Percentiles rank a stretch among this genome's conserved stretches.
Evolutionary conservation across 2,329 filamentous ascomycete species (phyloP).

Genomic region (Diaporthe amygdali): DNA sequence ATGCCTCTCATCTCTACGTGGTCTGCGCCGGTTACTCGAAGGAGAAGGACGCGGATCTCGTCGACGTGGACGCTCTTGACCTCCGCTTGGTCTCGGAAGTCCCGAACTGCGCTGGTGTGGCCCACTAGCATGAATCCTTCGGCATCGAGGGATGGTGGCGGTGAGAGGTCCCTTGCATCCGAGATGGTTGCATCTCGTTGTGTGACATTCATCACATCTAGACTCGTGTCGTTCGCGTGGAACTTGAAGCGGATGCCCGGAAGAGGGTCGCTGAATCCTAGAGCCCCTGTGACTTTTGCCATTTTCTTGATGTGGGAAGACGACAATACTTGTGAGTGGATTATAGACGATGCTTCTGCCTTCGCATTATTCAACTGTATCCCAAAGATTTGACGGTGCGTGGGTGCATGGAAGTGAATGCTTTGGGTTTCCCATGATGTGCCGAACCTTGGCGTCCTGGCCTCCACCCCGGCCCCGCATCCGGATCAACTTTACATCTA

Average conservation of each 20-base stretch:
- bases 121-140: background rate
- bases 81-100: slow-evolving; percentile 1
- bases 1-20: background rate
- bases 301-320: background rate
- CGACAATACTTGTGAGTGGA: background rate
- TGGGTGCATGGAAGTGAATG: background rate
- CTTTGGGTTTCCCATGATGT: background rate
- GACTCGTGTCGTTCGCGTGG: background rate
- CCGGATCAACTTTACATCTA: background rate
- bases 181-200: background rate
- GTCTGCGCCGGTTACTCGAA: background rate
- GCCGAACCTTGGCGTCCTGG: background rate
- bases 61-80: background rate
- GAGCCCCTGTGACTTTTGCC: background rate
- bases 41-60: background rate
- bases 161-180: background rate
- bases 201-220: slow-evolving; percentile 4
- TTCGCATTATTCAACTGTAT: background rate
- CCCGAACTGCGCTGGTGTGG: background rate
- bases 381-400: background rate
- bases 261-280: background rate
- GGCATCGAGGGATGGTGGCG: background rate
- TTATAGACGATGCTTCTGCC: too few species aligned
- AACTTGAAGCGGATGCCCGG: background rate
- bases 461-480: background rate